Percentiles rank a stretch among this genome's conserved stretches.
Conservation (phyloP, 2,329 filamentous ascomycete genomes). For the Plectosphaerella sp. region DNA sequence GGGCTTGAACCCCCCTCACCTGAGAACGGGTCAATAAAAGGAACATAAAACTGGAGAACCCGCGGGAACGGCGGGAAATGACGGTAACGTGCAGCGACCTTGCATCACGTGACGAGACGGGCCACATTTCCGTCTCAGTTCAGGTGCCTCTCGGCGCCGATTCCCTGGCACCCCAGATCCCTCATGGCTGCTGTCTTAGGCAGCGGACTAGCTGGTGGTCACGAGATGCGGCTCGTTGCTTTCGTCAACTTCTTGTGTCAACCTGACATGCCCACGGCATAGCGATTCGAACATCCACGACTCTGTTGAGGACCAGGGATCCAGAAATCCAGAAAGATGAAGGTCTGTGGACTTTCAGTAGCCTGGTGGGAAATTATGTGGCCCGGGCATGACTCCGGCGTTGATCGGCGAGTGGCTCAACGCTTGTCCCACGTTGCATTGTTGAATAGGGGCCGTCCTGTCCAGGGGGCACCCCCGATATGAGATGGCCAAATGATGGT, state of each 20-base stretch:
- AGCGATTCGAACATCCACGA: too few species aligned
- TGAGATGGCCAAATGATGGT: not conserved
- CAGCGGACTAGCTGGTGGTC: too few species aligned
- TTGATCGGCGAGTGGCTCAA: too few species aligned
- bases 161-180: too few species aligned
- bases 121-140: too few species aligned
- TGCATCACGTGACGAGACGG: not conserved
- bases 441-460: not conserved
- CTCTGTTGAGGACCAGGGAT: too few species aligned
- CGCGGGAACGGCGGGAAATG: slow-evolving; percentile 2
- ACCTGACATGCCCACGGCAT: not conserved
- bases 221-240: too few species aligned
- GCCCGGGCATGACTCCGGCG: not conserved
- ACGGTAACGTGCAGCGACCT: slow-evolving; percentile 1
- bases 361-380: not conserved
- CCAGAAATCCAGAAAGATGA: too few species aligned
- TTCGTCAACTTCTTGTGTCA: not conserved
- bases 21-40: not conserved
- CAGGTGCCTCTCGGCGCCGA: too few species aligned
- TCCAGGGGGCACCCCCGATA: not conserved
- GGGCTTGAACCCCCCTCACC: not conserved
- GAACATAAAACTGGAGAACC: not conserved
- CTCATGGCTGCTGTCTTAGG: too few species aligned
- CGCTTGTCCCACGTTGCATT: too few species aligned
- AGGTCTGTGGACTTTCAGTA: too few species aligned